These are phyloP conservation scores for Malassezia sp. DNA, from an alignment of 1,284 basidiomycete genomes.

Conservation along the genomic window DNA sequence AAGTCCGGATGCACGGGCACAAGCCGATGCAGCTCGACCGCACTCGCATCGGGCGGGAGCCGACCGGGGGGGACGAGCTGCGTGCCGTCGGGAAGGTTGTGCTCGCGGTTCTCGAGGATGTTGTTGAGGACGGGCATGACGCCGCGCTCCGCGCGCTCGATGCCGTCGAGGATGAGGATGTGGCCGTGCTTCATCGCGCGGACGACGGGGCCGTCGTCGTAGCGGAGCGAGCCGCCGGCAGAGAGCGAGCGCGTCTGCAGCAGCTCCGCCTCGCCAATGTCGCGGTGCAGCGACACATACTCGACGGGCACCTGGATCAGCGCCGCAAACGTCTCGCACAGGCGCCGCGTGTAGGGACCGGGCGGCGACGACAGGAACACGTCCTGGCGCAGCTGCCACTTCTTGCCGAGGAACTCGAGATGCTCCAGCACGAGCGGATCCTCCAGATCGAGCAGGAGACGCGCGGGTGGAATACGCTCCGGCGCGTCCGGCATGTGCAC, in stretches of 20 bases:
- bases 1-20: conserved; percentile 47
- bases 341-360: conserved; percentile 46
- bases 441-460: conserved; percentile 35
- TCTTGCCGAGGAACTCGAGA: conserved; percentile 43
- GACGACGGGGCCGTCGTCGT: conserved; percentile 45
- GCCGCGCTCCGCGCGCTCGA: conserved; percentile 45
- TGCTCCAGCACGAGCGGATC: conserved; percentile 41
- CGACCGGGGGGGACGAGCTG: conserved; percentile 47
- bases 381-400: conserved; percentile 44
- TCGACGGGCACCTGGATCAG: conserved; percentile 45
- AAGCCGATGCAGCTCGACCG: conserved; percentile 30
- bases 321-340: conserved; percentile 46
- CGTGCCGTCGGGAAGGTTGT: conserved; percentile 47
- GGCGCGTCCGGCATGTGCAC: conserved; percentile 31
- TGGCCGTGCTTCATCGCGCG: conserved; percentile 47
- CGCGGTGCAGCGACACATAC: conserved; percentile 46
- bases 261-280: conserved; percentile 47
- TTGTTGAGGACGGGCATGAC: conserved; percentile 48
- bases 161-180: conserved; percentile 47
- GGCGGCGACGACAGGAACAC: conserved; percentile 44
- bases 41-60: conserved; percentile 23
- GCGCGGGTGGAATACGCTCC: conserved; percentile 27
- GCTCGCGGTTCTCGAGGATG: conserved; percentile 45
- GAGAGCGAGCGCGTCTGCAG: conserved; percentile 43
- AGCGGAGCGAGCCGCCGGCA: conserved; percentile 40